Evolutionary conservation across 768 basidiomycete genomes (phyloP).

Genomic region (Boletus rufocinnamomeus): DNA sequence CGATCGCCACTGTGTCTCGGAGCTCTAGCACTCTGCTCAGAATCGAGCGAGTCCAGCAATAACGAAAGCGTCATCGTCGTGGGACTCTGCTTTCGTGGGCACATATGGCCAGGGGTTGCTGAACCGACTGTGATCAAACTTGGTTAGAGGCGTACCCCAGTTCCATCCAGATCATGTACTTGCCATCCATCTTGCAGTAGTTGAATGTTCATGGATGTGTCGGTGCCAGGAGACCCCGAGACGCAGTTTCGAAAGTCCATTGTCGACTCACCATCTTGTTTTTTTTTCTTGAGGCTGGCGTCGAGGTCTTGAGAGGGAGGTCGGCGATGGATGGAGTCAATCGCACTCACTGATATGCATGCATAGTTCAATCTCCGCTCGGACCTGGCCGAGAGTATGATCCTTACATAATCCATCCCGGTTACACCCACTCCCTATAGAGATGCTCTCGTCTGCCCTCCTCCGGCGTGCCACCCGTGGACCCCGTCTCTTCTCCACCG

Average conservation of each 20-base stretch:
- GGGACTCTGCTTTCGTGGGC: slow-evolving; percentile 41
- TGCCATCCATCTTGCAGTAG: slow-evolving; percentile 51
- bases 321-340: not conserved
- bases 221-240: slow-evolving; percentile 43
- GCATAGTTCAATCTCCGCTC: slow-evolving; percentile 21
- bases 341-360: not conserved
- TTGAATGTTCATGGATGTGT: slow-evolving; percentile 37
- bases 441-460: slow-evolving; percentile 8
- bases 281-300: slow-evolving; percentile 40
- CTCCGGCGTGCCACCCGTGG: slow-evolving; percentile 10
- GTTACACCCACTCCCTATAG: not conserved
- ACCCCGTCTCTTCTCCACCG: slow-evolving; percentile 23
- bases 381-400: slow-evolving; percentile 18
- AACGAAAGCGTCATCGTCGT: slow-evolving; percentile 41
- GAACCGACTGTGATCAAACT: slow-evolving; percentile 22
- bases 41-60: slow-evolving; percentile 43
- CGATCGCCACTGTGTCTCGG: slow-evolving; percentile 44
- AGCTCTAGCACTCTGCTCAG: slow-evolving; percentile 50
- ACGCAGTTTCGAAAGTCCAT: slow-evolving; percentile 20
- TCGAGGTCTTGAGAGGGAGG: slow-evolving; percentile 24
- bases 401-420: slow-evolving; percentile 12
- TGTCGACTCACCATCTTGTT: slow-evolving; percentile 53
- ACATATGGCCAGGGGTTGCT: slow-evolving; percentile 17
- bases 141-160: slow-evolving; percentile 20
- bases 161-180: slow-evolving; percentile 44